Evolutionary conservation across 2,329 filamentous ascomycete species (phyloP).

Genomic region (Niveomyces coronatus): DNA sequence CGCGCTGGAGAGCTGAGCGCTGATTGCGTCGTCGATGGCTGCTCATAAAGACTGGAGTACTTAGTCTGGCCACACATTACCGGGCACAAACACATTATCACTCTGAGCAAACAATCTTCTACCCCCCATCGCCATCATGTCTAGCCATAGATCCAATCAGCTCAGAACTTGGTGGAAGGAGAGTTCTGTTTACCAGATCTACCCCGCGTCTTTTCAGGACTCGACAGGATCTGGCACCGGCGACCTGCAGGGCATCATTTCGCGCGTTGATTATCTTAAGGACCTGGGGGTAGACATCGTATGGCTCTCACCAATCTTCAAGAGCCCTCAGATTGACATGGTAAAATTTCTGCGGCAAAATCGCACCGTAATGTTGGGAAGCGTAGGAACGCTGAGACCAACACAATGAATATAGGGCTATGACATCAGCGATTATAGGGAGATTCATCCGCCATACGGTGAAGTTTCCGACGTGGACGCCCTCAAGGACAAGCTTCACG

Average conservation of each 20-base stretch:
- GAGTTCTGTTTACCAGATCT: constrained; percentile 50
- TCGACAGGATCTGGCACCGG: constrained; percentile 45
- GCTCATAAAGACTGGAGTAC: too few relatives aligned
- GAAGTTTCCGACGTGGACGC: constrained; percentile 56
- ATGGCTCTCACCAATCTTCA: constrained; percentile 40
- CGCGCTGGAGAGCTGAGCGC: too few relatives aligned
- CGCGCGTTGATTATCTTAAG: constrained; percentile 44
- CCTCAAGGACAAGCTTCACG: constrained; percentile 50
- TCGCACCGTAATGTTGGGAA: too few relatives aligned
- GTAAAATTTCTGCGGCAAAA: too few relatives aligned
- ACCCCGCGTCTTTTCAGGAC: constrained; percentile 52
- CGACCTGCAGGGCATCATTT: constrained; percentile 48
- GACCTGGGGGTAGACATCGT: constrained; percentile 47
- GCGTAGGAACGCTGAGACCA: too few relatives aligned
- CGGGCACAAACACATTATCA: too few relatives aligned
- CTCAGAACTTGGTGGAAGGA: constrained; percentile 47
- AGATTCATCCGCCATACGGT: constrained; percentile 56
- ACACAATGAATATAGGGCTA: constrained; percentile 39
- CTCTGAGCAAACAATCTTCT: too few relatives aligned
- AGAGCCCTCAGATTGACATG: constrained; percentile 55
- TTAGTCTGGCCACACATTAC: too few relatives aligned
- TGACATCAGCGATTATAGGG: constrained; percentile 59
- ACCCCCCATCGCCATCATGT: too few relatives aligned
- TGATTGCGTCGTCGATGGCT: too few relatives aligned
- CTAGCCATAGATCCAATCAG: constrained; percentile 14